Conservation (phyloP, 345 rosid genomes). For the Cardamine chenopodiifolia region DNA sequence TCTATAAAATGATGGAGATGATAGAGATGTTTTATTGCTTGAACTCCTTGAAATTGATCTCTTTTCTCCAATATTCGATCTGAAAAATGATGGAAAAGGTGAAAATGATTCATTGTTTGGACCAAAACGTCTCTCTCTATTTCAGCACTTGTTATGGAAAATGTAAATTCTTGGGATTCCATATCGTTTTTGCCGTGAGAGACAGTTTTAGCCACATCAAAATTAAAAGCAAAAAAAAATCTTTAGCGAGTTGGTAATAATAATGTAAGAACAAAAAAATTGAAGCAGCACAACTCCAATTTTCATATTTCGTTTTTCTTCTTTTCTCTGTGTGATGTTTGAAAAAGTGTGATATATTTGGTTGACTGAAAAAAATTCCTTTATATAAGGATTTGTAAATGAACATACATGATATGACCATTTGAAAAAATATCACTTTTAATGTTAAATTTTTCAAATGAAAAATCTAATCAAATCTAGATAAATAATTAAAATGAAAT, state of each 20-base stretch:
- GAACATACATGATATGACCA: neutral
- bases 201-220: neutral
- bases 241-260: conserved; percentile 15
- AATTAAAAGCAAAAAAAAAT: neutral
- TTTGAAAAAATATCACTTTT: neutral
- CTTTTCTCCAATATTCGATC: neutral
- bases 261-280: neutral
- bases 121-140: neutral
- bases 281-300: conserved; percentile 4
- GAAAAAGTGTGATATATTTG: conserved; percentile 16
- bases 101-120: neutral
- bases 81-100: neutral
- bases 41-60: neutral
- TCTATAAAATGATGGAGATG: neutral
- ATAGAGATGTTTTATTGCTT: neutral
- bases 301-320: conserved; percentile 18
- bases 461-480: neutral
- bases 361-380: neutral
- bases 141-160: neutral
- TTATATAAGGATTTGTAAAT: neutral
- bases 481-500: neutral
- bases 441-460: neutral
- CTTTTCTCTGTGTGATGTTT: neutral
- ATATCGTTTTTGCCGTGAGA: neutral
- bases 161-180: neutral